These are phyloP conservation scores for Orbilia oligospora DNA, from an alignment of 2,329 filamentous ascomycete genomes.

Conservation along the genomic window DNA sequence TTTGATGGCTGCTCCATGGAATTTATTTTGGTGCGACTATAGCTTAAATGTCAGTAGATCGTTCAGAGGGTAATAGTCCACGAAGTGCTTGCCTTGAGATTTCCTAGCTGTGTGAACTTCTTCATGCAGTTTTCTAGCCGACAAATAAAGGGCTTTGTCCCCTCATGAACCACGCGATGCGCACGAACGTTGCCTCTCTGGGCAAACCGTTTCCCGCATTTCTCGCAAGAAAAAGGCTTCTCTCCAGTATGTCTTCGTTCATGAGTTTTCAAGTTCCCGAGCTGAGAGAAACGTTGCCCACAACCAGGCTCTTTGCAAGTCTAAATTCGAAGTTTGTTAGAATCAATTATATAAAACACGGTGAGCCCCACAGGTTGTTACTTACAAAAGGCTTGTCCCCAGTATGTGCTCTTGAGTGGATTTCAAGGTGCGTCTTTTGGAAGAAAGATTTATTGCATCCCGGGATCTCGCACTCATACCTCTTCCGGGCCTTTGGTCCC, in stretches of 20 bases:
- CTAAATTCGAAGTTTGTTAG: slow-evolving; percentile 66
- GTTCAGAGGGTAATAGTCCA: slow-evolving; percentile 17
- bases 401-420: slow-evolving; percentile 88
- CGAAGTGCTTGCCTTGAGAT: slow-evolving; percentile 79
- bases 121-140: slow-evolving; percentile 87
- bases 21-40: slow-evolving; percentile 93
- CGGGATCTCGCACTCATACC: slow-evolving; percentile 80
- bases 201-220: slow-evolving; percentile 85
- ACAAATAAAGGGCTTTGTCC: slow-evolving; percentile 84
- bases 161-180: slow-evolving; percentile 84
- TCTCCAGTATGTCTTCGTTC: slow-evolving; percentile 89
- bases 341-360: not conserved
- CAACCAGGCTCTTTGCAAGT: slow-evolving; percentile 80
- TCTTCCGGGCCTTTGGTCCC: slow-evolving; percentile 70
- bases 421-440: slow-evolving; percentile 93
- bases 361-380: slow-evolving; percentile 59
- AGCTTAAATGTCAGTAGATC: slow-evolving; percentile 24
- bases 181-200: slow-evolving; percentile 88
- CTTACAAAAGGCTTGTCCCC: slow-evolving; percentile 91
- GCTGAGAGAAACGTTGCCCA: slow-evolving; percentile 85
- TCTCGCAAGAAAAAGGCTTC: slow-evolving; percentile 83
- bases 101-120: slow-evolving; percentile 89
- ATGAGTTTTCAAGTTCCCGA: slow-evolving; percentile 93
- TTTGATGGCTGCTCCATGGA: slow-evolving; percentile 82
- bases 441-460: slow-evolving; percentile 86